Conservation (phyloP, 2,329 filamentous ascomycete species). For the Helotiales sp. region DNA sequence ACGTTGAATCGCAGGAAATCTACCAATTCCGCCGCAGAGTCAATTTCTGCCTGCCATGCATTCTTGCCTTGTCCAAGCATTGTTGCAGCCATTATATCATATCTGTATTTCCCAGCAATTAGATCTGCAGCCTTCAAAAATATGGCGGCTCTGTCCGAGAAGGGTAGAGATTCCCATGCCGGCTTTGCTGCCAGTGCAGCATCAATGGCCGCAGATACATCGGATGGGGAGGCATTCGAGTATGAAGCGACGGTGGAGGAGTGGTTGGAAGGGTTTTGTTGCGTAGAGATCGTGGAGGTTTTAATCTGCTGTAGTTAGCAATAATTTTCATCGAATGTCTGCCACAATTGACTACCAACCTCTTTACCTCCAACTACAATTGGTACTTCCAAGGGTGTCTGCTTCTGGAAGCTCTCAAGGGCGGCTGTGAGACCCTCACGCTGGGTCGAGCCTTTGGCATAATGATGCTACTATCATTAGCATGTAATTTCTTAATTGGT, state of each 20-base stretch:
- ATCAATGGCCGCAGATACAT: slow-evolving; percentile 81
- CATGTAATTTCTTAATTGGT: slow-evolving; percentile 15
- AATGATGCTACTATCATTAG: slow-evolving; percentile 71
- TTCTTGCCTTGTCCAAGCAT: slow-evolving; percentile 99
- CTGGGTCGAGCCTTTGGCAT: slow-evolving; percentile 81
- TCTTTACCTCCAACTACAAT: slow-evolving; percentile 83
- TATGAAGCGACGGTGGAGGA: slow-evolving; percentile 78
- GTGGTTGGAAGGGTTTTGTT: slow-evolving; percentile 85
- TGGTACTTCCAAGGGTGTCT: slow-evolving; percentile 77
- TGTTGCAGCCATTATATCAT: slow-evolving; percentile 94
- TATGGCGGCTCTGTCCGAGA: slow-evolving; percentile 87
- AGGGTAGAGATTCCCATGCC: slow-evolving; percentile 84
- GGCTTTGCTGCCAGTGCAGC: slow-evolving; percentile 85
- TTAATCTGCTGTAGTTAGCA: slow-evolving; percentile 58
- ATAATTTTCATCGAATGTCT: not conserved
- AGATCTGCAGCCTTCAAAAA: slow-evolving; percentile 97
- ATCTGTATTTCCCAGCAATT: slow-evolving; percentile 89
- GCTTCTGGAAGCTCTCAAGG: slow-evolving; percentile 70
- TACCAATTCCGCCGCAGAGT: slow-evolving; percentile 87
- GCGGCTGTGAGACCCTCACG: slow-evolving; percentile 77
- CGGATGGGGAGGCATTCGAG: slow-evolving; percentile 76
- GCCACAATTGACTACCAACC: slow-evolving; percentile 53
- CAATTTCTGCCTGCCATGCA: slow-evolving; percentile 98
- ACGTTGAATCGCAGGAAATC: slow-evolving; percentile 97
- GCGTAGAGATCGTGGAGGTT: slow-evolving; percentile 67